A percentile compares a stretch with the other conserved stretches of the same genome.
phyloP scores from a whole-genome alignment of 805 yeast species.

The Starmera amethionina region DNA sequence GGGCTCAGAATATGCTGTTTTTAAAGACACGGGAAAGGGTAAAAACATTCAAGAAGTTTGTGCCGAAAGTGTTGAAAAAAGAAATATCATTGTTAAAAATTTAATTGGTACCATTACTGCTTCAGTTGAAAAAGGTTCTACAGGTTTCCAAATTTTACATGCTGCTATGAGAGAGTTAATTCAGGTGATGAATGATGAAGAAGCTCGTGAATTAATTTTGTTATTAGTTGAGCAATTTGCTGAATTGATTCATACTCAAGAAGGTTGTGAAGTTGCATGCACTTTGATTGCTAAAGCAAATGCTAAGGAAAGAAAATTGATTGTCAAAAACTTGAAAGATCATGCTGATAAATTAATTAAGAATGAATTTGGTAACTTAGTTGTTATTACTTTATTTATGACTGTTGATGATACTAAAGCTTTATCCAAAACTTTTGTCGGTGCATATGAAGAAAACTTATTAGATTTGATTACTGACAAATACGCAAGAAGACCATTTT shows the following conservation, averaged over 20 bases:
- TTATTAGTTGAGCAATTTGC: slow-evolving; percentile 81
- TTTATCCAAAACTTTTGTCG: slow-evolving; percentile 59
- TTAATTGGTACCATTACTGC: slow-evolving; percentile 77
- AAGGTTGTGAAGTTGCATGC: slow-evolving; percentile 89
- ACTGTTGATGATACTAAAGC: slow-evolving; percentile 92
- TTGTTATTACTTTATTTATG: slow-evolving; percentile 67
- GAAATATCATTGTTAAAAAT: slow-evolving; percentile 64
- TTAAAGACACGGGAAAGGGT: slow-evolving; percentile 63
- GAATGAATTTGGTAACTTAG: slow-evolving; percentile 81
- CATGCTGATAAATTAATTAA: slow-evolving; percentile 70
- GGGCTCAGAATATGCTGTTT: slow-evolving; percentile 92
- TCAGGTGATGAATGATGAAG: slow-evolving; percentile 58
- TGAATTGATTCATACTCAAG: slow-evolving; percentile 90
- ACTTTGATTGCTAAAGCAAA: slow-evolving; percentile 68
- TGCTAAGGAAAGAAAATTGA: slow-evolving; percentile 84
- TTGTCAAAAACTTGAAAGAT: slow-evolving; percentile 61
- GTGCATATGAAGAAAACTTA: slow-evolving; percentile 44
- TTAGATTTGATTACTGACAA: slow-evolving; percentile 55
- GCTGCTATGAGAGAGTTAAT: slow-evolving; percentile 91
- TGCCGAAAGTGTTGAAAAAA: slow-evolving; percentile 63
- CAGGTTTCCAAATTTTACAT: slow-evolving; percentile 92
- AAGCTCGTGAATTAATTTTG: slow-evolving; percentile 74
- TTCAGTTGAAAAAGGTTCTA: slow-evolving; percentile 89
- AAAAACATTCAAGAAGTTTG: slow-evolving; percentile 58
- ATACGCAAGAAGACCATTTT: slow-evolving; percentile 80